Evolutionary conservation across 192 early-diverging fungal genomes (phyloP).

Genomic region (Rhizophagus clarus): DNA sequence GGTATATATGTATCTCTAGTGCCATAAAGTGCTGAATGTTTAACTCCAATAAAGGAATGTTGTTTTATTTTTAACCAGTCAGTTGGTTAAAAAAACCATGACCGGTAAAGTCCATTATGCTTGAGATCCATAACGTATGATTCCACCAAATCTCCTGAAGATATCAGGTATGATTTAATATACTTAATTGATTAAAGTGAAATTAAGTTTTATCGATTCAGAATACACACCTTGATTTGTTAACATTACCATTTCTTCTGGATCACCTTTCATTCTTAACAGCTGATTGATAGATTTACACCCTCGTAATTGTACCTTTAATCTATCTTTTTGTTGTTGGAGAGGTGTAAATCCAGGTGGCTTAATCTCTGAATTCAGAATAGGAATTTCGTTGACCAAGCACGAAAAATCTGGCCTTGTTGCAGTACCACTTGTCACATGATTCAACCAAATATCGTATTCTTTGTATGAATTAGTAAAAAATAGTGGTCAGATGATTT

Average conservation of each 20-base stretch:
- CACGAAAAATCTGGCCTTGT: conserved; percentile 31
- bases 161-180: neutral
- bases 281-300: conserved; percentile 30
- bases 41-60: neutral
- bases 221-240: conserved; percentile 31
- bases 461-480: neutral
- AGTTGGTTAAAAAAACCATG: neutral
- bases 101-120: conserved; percentile 15
- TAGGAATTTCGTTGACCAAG: conserved; percentile 15
- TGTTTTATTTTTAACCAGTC: neutral
- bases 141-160: conserved; percentile 26
- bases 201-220: too few species aligned
- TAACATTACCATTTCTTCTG: conserved; percentile 20
- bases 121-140: conserved; percentile 24
- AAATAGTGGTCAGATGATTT: conserved; percentile 29
- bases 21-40: neutral
- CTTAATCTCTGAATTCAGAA: conserved; percentile 26
- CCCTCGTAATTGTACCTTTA: conserved; percentile 26
- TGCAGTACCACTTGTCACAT: neutral
- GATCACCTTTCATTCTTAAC: conserved; percentile 25
- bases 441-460: conserved; percentile 24
- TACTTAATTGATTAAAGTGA: too few species aligned
- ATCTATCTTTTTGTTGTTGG: conserved; percentile 17
- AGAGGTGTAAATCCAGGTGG: conserved; percentile 17
- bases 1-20: neutral